Conservation (phyloP, 2,329 filamentous ascomycete species). For the Trichoderma simmonsii region DNA sequence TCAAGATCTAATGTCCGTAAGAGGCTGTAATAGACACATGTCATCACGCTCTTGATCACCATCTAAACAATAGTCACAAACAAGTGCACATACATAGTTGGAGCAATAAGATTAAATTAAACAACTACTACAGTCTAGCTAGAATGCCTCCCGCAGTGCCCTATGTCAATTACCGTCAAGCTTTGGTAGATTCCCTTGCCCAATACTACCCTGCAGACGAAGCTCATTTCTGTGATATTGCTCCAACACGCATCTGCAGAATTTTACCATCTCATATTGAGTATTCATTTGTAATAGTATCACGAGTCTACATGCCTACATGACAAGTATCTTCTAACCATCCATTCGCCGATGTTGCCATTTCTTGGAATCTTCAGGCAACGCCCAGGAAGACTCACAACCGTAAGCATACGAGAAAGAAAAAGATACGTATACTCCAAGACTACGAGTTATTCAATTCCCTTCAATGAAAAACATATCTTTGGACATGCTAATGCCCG, state of each 20-base stretch:
- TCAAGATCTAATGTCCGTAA: not conserved
- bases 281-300: not conserved
- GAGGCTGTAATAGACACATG: not conserved
- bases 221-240: not conserved
- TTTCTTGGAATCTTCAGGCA: too few species aligned
- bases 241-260: not conserved
- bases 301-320: too few species aligned
- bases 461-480: too few species aligned
- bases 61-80: not conserved
- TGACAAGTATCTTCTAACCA: too few species aligned
- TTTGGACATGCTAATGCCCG: too few species aligned
- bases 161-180: not conserved
- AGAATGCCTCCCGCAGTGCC: not conserved
- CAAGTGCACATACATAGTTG: not conserved
- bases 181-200: not conserved
- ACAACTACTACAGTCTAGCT: not conserved
- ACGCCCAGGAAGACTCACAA: too few species aligned
- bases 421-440: too few species aligned
- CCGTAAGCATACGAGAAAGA: too few species aligned
- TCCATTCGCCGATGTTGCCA: too few species aligned
- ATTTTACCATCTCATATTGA: not conserved
- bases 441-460: too few species aligned
- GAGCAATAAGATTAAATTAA: not conserved
- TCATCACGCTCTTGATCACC: not conserved
- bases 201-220: not conserved